Conservation (phyloP, 306 rosid genomes). For the Rubus parviflorus region DNA sequence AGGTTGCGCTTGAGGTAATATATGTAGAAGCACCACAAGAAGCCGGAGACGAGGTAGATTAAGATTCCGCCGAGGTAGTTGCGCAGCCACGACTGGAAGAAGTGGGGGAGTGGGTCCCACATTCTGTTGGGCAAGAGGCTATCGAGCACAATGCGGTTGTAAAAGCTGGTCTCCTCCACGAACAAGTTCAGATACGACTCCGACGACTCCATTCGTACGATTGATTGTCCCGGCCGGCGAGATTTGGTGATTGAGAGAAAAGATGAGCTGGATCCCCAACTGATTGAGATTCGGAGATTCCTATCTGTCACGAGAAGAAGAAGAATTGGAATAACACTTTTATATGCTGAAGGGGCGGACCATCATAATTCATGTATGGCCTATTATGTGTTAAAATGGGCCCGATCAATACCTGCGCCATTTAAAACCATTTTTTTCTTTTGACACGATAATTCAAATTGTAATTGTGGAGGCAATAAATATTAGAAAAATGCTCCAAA, state of each 20-base stretch:
- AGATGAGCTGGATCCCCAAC: not conserved
- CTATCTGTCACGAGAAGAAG: not conserved
- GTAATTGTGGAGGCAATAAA: too few species aligned
- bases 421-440: too few species aligned
- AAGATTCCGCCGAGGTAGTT: slow-evolving; percentile 71
- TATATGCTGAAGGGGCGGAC: slow-evolving; percentile 6
- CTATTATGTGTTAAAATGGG: not conserved
- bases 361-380: not conserved
- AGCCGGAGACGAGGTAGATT: slow-evolving; percentile 62
- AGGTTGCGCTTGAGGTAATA: slow-evolving; percentile 70
- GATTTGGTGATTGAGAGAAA: not conserved
- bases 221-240: not conserved
- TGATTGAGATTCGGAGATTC: not conserved
- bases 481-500: too few species aligned
- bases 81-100: slow-evolving; percentile 78
- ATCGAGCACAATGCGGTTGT: slow-evolving; percentile 68
- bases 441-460: too few species aligned
- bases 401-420: not conserved
- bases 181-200: slow-evolving; percentile 40
- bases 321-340: not conserved
- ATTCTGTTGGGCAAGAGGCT: slow-evolving; percentile 39
- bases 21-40: slow-evolving; percentile 77
- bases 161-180: slow-evolving; percentile 56
- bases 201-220: not conserved
- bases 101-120: slow-evolving; percentile 70